Percentiles rank a stretch among this genome's conserved stretches.
These are phyloP conservation scores for Alternaria brassicicola DNA, from an alignment of 2,329 filamentous ascomycete genomes.

Conservation along the genomic window DNA sequence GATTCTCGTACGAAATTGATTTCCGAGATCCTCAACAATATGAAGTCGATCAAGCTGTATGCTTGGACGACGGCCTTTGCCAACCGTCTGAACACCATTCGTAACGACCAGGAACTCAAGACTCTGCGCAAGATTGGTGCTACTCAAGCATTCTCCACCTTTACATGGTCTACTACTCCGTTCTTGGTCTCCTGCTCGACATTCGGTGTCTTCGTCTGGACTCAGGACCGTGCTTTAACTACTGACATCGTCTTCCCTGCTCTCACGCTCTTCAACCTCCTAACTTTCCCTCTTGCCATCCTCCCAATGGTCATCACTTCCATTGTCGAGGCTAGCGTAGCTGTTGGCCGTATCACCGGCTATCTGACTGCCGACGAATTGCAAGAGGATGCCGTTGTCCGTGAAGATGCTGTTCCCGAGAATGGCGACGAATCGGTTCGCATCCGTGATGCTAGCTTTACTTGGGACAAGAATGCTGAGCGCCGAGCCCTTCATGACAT, in stretches of 20 bases:
- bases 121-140: conserved; percentile 96
- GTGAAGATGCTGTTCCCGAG: conserved; percentile 72
- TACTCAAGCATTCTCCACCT: conserved; percentile 91
- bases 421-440: conserved; percentile 84
- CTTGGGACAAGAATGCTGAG: conserved; percentile 85
- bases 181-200: conserved; percentile 98
- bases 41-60: conserved; percentile 98
- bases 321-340: conserved; percentile 94
- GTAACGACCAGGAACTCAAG: conserved; percentile 94
- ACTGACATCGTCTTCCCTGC: conserved; percentile 97
- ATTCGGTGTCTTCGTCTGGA: conserved; percentile 92
- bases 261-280: conserved; percentile 88
- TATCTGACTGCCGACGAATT: conserved; percentile 90
- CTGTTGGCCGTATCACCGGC: conserved; percentile 80
- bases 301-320: conserved; percentile 98
- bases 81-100: conserved; percentile 93
- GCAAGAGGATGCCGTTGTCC: conserved; percentile 78
- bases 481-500: conserved; percentile 76
- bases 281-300: conserved; percentile 92
- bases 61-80: conserved; percentile 98
- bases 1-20: conserved; percentile 90
- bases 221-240: conserved; percentile 77
- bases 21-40: conserved; percentile 98
- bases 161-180: conserved; percentile 96
- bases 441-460: conserved; percentile 85